phyloP scores from a whole-genome alignment of 192 early-diverging fungal genomes.

The Podila minutissima region DNA sequence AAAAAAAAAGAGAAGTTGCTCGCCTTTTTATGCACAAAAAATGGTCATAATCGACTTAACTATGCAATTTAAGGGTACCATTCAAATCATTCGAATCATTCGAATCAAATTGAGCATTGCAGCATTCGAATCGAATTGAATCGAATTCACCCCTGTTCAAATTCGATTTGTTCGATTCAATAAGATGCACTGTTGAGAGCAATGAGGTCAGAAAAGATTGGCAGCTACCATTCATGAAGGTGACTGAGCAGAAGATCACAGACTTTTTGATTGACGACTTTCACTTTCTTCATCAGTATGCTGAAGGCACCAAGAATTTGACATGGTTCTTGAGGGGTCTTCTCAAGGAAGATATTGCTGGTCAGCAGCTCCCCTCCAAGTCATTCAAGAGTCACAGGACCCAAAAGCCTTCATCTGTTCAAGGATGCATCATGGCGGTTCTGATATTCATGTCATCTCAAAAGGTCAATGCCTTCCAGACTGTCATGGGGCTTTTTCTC shows the following conservation, averaged over 20 bases:
- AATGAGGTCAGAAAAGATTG: constrained; percentile 12
- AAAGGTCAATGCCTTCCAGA: constrained; percentile 18
- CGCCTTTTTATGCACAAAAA: too few species aligned
- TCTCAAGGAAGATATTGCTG: constrained; percentile 8
- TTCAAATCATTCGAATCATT: too few species aligned
- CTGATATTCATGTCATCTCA: constrained; percentile 21
- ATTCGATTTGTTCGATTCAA: too few species aligned
- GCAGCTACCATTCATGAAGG: constrained; percentile 10
- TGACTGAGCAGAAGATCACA: constrained; percentile 13
- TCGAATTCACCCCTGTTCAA: too few species aligned
- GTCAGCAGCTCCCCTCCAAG: constrained; percentile 8
- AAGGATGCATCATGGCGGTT: constrained; percentile 15
- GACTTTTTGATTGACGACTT: constrained; percentile 4
- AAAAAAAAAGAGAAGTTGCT: too few species aligned
- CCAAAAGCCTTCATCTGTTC: constrained; percentile 15
- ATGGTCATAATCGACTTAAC: too few species aligned
- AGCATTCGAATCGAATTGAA: too few species aligned
- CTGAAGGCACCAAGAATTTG: constrained; percentile 4
- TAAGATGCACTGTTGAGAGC: too few species aligned
- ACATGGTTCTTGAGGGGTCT: constrained; percentile 15
- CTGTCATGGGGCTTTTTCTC: constrained; percentile 24
- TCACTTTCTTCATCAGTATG: constrained; percentile 11
- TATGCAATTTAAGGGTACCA: too few species aligned
- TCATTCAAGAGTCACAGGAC: background rate
- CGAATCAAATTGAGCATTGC: too few species aligned